A percentile compares a stretch with the other conserved stretches of the same genome.
phyloP scores from a whole-genome alignment of 192 early-diverging fungal genomes.

The Neocallimastix lanati region DNA sequence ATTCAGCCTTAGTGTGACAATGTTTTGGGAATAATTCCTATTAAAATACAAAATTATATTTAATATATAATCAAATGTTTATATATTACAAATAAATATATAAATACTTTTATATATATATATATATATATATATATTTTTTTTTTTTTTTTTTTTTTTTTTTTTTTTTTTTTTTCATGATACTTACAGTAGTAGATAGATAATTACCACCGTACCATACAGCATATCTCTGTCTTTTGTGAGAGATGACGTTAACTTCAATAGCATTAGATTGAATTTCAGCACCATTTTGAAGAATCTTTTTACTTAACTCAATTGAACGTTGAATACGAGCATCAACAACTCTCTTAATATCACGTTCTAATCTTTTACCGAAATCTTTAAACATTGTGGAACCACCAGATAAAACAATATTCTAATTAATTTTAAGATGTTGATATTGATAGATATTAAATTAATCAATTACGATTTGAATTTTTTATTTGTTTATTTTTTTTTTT shows the following conservation, averaged over 20 bases:
- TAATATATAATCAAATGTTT: too few relatives aligned
- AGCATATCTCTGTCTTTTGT: constrained; percentile 97
- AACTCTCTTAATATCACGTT: constrained; percentile 83
- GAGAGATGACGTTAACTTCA: constrained; percentile 92
- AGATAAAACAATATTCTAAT: constrained; percentile 90
- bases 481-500: too few relatives aligned
- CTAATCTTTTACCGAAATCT: constrained; percentile 82
- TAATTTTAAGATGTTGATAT: too few relatives aligned
- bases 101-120: too few relatives aligned
- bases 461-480: too few relatives aligned
- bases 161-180: too few relatives aligned
- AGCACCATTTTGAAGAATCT: constrained; percentile 6
- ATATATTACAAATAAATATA: too few relatives aligned
- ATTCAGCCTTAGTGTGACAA: neutral
- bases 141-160: too few relatives aligned
- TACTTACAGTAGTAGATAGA: constrained; percentile 70
- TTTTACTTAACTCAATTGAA: constrained; percentile 44
- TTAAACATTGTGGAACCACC: constrained; percentile 99
- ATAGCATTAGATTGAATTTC: constrained; percentile 57
- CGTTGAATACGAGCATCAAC: constrained; percentile 51
- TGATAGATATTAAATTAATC: too few relatives aligned
- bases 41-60: too few relatives aligned
- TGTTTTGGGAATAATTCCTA: neutral
- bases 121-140: too few relatives aligned
- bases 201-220: constrained; percentile 98